Percentiles rank a stretch among this genome's conserved stretches.
Evolutionary conservation across 2,329 filamentous ascomycete genomes (phyloP).

Genomic region (Colletotrichum musicola): DNA sequence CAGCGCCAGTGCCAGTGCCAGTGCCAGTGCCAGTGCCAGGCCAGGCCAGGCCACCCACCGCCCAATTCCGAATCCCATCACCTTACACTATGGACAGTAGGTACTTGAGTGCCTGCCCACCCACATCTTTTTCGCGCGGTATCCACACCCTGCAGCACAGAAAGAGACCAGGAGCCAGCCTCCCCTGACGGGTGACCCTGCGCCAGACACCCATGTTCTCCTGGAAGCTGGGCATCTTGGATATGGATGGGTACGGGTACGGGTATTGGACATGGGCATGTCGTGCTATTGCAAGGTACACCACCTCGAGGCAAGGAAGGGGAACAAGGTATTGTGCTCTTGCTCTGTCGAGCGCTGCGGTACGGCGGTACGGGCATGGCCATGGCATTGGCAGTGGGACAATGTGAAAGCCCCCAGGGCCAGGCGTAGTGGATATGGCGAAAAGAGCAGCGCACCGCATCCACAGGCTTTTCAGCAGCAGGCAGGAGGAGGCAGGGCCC

Average conservation of each 20-base stretch:
- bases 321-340: neutral
- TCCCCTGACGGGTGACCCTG: slow-evolving; percentile 36
- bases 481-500: too few species aligned
- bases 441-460: too few species aligned
- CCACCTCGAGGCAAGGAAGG: neutral
- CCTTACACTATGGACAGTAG: too few species aligned
- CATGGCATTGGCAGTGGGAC: slow-evolving; percentile 12
- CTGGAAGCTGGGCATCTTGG: neutral
- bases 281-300: too few species aligned
- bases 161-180: slow-evolving; percentile 31
- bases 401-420: neutral
- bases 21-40: neutral
- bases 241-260: neutral
- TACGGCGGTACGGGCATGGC: neutral
- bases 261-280: slow-evolving; percentile 6
- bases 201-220: slow-evolving; percentile 17
- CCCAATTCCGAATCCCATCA: slow-evolving; percentile 3
- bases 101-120: neutral
- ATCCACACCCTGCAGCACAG: slow-evolving; percentile 30
- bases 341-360: neutral
- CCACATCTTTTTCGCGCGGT: slow-evolving; percentile 17
- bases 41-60: neutral
- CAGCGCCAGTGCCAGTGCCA: neutral
- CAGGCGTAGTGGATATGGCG: neutral
- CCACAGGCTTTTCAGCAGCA: too few species aligned